Base-by-base conservation (phyloP, 495 filamentous ascomycete genomes). In the Hypoxylon crocopeplum region DNA sequence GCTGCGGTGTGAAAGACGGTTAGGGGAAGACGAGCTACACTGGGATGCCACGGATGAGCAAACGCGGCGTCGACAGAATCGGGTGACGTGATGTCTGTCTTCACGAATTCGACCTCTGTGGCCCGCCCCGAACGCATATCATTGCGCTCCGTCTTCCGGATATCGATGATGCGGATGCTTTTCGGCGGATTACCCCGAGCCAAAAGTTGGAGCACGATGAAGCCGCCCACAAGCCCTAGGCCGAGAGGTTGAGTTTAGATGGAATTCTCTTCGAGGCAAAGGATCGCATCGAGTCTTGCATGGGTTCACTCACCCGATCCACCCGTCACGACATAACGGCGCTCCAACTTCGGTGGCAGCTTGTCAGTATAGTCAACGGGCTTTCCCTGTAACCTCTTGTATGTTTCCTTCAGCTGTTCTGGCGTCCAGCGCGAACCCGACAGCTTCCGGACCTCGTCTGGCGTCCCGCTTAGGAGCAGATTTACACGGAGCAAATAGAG, bases 271-370 rank as follows among this genome's bases (percentile, higher is more conserved):
- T 29, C 10, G 7, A 7, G 25, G 10, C 8, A 27, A n/a, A n/a
- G n/a, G n/a, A n/a, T n/a, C n/a, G 24, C 24, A 38, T 16, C 16
- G 30, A 41, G 33, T 3, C 15, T 30, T 36, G 37, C 15, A 24
- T 42, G 27, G 33, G 21, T 44, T 12, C 8, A 78, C 81, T 67
- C 42, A 85, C 83, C 82, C 7, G 80, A 79, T 41, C 83, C 83
- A 13, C 83, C 82, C 16, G 82, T 81, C 36, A 85, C 70, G 21
- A 86, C 66, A 49, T 86, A 85, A 7, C 82, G 78, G 8, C 83
- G 74, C 7, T 77, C 70, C 39, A 84, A 73, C 58, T 79, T 84
- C 6, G 77, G 80, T 0, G 82, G 83, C 22, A 86, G 68, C 30
- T 72, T 76, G 27, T 73, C 60, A 1, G 69, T 72, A 44, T 81